Percentiles rank a stretch among this genome's conserved stretches.
phyloP scores from a whole-genome alignment of 2,329 filamentous ascomycete species.

The Botryosphaeria dothidea region DNA sequence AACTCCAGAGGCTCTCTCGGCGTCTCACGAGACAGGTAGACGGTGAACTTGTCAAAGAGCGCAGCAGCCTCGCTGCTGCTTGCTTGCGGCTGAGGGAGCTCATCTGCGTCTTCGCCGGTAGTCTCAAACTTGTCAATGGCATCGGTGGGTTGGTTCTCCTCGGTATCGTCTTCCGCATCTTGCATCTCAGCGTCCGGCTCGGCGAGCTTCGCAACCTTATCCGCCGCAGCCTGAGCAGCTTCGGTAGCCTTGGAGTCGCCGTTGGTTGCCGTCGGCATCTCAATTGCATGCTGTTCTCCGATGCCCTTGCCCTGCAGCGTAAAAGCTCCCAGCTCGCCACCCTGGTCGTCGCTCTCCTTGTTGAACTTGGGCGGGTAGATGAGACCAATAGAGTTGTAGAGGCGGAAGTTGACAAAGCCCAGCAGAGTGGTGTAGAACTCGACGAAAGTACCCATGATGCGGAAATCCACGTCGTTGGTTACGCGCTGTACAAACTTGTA shows the following conservation, averaged over 20 bases:
- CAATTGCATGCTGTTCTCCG: constrained; percentile 31
- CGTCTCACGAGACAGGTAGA: constrained; percentile 92
- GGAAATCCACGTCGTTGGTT: constrained; percentile 92
- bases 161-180: constrained; percentile 40
- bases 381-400: constrained; percentile 88
- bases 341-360: constrained; percentile 79
- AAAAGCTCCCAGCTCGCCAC: constrained; percentile 88
- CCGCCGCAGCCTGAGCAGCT: constrained; percentile 51
- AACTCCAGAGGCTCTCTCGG: constrained; percentile 90
- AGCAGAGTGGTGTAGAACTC: constrained; percentile 98
- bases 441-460: constrained; percentile 98
- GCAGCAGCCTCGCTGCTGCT: constrained; percentile 66
- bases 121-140: constrained; percentile 90
- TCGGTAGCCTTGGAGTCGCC: constrained; percentile 36
- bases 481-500: constrained; percentile 98
- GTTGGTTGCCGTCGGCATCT: constrained; percentile 25
- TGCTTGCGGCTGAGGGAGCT: constrained; percentile 75
- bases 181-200: constrained; percentile 28
- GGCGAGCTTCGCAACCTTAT: constrained; percentile 42
- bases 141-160: constrained; percentile 31
- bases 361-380: constrained; percentile 98
- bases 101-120: constrained; percentile 78
- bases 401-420: constrained; percentile 91
- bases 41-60: constrained; percentile 86
- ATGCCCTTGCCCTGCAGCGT: constrained; percentile 76